Conservation (phyloP, 108 stramenopile species). For the Cylindrotheca closterium region DNA sequence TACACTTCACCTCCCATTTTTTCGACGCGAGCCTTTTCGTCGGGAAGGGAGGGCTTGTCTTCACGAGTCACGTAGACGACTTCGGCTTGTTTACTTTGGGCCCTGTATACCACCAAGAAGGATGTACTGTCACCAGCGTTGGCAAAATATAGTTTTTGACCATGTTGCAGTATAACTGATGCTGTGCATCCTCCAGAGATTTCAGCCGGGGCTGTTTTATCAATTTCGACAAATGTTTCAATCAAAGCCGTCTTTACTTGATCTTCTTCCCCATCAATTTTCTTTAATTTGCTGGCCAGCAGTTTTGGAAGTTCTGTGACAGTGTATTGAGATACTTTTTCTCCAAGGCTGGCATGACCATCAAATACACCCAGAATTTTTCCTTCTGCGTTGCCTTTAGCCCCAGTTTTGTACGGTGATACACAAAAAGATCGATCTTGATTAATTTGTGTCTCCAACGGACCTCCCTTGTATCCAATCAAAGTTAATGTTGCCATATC, state of each 20-base stretch:
- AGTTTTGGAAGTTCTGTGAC: slow-evolving; percentile 60
- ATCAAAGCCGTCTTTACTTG: slow-evolving; percentile 17
- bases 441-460: slow-evolving; percentile 48
- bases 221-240: slow-evolving; percentile 47
- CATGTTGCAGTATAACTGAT: slow-evolving; percentile 62
- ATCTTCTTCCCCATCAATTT: slow-evolving; percentile 3
- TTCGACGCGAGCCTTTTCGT: slow-evolving; percentile 69
- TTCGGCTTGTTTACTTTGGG: slow-evolving; percentile 13
- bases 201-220: slow-evolving; percentile 62
- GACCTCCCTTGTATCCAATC: slow-evolving; percentile 63
- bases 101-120: slow-evolving; percentile 69
- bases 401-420: slow-evolving; percentile 32
- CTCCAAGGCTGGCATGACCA: slow-evolving; percentile 72
- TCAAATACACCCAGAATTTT: slow-evolving; percentile 68
- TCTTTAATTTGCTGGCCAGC: slow-evolving; percentile 49
- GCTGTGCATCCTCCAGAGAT: slow-evolving; percentile 78
- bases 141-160: slow-evolving; percentile 62
- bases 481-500: slow-evolving; percentile 52
- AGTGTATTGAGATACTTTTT: slow-evolving; percentile 70
- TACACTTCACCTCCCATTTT: slow-evolving; percentile 65
- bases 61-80: slow-evolving; percentile 73
- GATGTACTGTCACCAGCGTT: slow-evolving; percentile 80
- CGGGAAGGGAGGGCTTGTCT: slow-evolving; percentile 69
- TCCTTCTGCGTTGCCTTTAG: not conserved
- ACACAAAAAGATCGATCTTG: slow-evolving; percentile 59